Evolutionary conservation across 2,329 filamentous ascomycete species (phyloP), one percentile per base, ranked within the genome.

Genomic region (Purpureocillium lavendulum): DNA sequence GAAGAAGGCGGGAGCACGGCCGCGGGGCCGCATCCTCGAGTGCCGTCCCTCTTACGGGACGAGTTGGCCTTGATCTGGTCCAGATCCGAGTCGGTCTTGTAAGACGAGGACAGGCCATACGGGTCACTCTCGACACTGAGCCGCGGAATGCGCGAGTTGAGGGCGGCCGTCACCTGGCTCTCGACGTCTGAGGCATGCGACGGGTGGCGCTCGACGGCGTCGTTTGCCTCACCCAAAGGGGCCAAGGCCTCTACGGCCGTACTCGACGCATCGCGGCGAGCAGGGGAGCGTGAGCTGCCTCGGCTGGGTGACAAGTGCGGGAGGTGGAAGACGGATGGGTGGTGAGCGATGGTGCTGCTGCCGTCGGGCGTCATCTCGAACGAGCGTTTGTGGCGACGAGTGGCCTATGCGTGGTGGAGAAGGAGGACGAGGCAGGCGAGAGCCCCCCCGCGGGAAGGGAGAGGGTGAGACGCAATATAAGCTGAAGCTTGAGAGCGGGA

Each of bases 41-140:
- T 47, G 7, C 66, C 70, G 53, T 74, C 71, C 37, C 86, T 80
- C 65, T 89, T 90, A 46, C 82, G 78, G 7, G 84, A 84, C 2
- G 80, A 84, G 57, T 94, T 94, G 41, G 87, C 82, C 46, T 79
- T 78, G 59, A 94, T 90, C 51, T 76, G 70, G 29, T 80, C 75
- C 47, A 96, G 77, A 58, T 96, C 86, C 14, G 73, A 75, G 24
- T 79, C 69, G 15, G 83, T 80, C 66, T 95, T 97, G 59, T 92
- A 77, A 39, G 77, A 80, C 3, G 77, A 75, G 1, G 84, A 79
- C 4, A 97, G 79, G 40, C 81, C 77, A 61, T 87, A 92, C 0
- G 90, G 90, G 52, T 97, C 90, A 53, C 77, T 83, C 48, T 81
- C 78, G 18, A 62, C 60, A 15, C 70, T 76, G 52, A 81, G 76